These are phyloP conservation scores for Fusarium nisikadoi DNA, from an alignment of 2,329 filamentous ascomycete genomes.

Conservation along the genomic window DNA sequence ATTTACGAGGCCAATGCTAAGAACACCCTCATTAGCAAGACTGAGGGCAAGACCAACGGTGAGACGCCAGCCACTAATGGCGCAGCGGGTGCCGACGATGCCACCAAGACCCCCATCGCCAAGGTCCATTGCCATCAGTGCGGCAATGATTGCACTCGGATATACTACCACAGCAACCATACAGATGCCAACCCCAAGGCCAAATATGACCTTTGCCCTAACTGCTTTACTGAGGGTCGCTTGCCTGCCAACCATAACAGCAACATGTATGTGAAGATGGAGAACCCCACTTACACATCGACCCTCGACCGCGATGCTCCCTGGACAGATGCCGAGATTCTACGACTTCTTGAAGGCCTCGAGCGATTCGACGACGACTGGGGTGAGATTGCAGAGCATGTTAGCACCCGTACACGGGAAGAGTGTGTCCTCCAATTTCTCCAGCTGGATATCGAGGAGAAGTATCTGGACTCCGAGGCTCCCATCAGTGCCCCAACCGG, in stretches of 20 bases:
- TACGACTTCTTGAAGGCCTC: slow-evolving; percentile 89
- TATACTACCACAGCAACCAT: slow-evolving; percentile 69
- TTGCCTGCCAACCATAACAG: slow-evolving; percentile 83
- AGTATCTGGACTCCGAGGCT: slow-evolving; percentile 85
- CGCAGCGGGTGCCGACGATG: slow-evolving; percentile 65
- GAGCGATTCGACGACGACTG: slow-evolving; percentile 97
- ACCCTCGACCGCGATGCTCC: slow-evolving; percentile 85
- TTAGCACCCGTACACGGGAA: slow-evolving; percentile 89
- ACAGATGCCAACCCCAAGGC: slow-evolving; percentile 70
- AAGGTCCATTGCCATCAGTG: slow-evolving; percentile 89
- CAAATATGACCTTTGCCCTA: slow-evolving; percentile 90
- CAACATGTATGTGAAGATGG: slow-evolving; percentile 86
- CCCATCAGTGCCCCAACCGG: slow-evolving; percentile 64
- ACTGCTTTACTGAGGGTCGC: slow-evolving; percentile 86
- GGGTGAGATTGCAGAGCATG: slow-evolving; percentile 91
- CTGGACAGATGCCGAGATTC: slow-evolving; percentile 90
- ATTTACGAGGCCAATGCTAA: slow-evolving; percentile 95
- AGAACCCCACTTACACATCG: slow-evolving; percentile 84
- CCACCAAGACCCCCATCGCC: slow-evolving; percentile 72
- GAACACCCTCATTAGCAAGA: slow-evolving; percentile 74
- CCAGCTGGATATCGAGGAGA: slow-evolving; percentile 96
- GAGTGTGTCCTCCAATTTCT: slow-evolving; percentile 98
- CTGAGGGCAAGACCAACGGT: slow-evolving; percentile 79
- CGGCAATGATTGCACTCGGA: slow-evolving; percentile 83
- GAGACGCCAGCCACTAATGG: slow-evolving; percentile 77